phyloP scores from a whole-genome alignment of 257 asterid species.

The Orobanche coerulescens region DNA sequence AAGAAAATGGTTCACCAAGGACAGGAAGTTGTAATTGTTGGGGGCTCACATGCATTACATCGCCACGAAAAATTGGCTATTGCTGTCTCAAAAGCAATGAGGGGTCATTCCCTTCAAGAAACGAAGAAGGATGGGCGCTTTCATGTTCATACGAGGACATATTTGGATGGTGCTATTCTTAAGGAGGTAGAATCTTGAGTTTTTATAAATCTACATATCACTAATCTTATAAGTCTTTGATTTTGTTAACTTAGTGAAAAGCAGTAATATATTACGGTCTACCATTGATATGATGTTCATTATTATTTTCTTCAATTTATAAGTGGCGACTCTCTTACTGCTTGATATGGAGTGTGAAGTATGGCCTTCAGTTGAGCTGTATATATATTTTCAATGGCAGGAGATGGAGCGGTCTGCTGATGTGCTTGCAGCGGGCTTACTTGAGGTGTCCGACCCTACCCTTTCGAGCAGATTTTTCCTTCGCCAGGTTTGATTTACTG shows the following conservation, averaged over 20 bases:
- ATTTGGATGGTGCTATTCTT: constrained; percentile 95
- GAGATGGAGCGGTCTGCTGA: constrained; percentile 99
- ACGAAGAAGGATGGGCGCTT: constrained; percentile 98
- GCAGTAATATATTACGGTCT: background rate
- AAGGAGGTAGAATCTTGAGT: constrained; percentile 55
- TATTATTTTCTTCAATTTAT: constrained; percentile 16
- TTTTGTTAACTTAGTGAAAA: constrained; percentile 2
- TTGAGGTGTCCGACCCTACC: constrained; percentile 81
- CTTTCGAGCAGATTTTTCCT: constrained; percentile 81
- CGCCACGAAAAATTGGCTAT: constrained; percentile 90
- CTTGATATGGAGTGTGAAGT: background rate
- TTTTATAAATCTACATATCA: too few species aligned
- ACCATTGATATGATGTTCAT: constrained; percentile 7
- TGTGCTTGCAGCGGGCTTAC: constrained; percentile 98
- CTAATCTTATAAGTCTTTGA: constrained; percentile 13
- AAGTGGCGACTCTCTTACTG: constrained; percentile 5
- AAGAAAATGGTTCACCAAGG: constrained; percentile 80
- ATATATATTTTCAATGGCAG: constrained; percentile 34
- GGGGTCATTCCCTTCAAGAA: constrained; percentile 94
- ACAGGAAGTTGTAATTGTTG: constrained; percentile 85
- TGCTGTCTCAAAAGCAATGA: constrained; percentile 97
- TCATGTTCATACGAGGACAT: constrained; percentile 91
- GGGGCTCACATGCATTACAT: constrained; percentile 88
- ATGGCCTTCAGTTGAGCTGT: constrained; percentile 18
- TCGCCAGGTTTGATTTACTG: constrained; percentile 63